phyloP scores from a whole-genome alignment of 768 basidiomycete species.

The Trametes sanguinea region DNA sequence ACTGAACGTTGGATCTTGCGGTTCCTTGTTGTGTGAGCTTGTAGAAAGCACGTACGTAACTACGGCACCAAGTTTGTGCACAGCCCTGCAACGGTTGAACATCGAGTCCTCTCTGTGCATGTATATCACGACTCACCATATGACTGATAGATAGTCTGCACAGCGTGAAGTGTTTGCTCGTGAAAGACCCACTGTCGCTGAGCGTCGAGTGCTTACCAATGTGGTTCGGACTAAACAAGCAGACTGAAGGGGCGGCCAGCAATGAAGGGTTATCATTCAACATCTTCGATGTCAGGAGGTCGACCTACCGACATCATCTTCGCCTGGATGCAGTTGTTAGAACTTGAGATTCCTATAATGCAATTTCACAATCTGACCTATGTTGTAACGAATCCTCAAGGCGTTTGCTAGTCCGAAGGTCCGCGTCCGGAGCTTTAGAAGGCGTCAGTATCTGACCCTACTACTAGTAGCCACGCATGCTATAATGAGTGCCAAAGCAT shows the following conservation, averaged over 20 bases:
- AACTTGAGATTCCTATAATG: not conserved
- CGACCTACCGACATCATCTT: conserved; percentile 42
- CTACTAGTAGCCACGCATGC: not conserved
- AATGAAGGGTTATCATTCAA: not conserved
- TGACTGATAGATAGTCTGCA: conserved; percentile 20
- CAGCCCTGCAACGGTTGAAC: conserved; percentile 36
- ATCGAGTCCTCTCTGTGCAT: too few species aligned
- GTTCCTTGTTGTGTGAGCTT: not conserved
- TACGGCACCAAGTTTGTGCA: conserved; percentile 55
- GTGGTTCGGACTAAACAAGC: conserved; percentile 17
- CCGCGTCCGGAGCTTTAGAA: conserved; percentile 37
- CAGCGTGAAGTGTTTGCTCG: not conserved
- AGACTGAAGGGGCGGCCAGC: not conserved
- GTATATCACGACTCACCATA: not conserved
- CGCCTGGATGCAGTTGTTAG: conserved; percentile 26
- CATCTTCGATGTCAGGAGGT: conserved; percentile 32
- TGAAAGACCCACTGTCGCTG: not conserved
- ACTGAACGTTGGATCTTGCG: too few species aligned
- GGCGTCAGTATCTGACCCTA: not conserved
- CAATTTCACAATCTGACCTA: conserved; percentile 29
- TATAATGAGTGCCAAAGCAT: not conserved
- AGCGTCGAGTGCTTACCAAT: not conserved
- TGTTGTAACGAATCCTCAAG: conserved; percentile 35
- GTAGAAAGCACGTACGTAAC: conserved; percentile 47
- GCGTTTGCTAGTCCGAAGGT: conserved; percentile 43